phyloP scores from a whole-genome alignment of 176 grass and related monocot genomes.

The Oryza longistaminata region DNA sequence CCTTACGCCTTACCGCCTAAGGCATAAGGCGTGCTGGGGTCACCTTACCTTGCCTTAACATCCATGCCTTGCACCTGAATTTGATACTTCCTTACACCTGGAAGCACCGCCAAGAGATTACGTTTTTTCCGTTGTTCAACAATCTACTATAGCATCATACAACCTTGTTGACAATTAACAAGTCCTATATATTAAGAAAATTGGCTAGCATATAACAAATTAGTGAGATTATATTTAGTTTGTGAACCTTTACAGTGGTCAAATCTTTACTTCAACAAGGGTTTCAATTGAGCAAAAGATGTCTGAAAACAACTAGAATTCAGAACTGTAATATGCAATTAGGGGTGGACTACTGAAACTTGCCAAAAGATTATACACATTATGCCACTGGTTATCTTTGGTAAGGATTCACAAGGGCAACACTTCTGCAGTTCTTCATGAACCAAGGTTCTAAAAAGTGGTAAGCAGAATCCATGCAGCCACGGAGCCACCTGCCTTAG shows the following conservation, averaged over 20 bases:
- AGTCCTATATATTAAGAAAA: neutral
- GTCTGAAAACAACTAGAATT: neutral
- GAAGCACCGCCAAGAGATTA: neutral
- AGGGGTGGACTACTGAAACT: neutral
- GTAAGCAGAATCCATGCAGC: neutral
- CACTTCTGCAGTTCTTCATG: neutral
- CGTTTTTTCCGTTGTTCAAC: neutral
- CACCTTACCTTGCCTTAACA: too few species aligned
- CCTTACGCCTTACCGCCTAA: too few species aligned
- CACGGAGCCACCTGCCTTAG: neutral
- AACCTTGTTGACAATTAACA: neutral
- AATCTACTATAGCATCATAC: neutral
- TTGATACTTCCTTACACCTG: neutral
- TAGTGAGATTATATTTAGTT: neutral
- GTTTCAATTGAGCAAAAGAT: slow-evolving; percentile 1
- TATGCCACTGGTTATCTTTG: neutral
- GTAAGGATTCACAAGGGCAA: neutral
- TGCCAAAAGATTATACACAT: neutral
- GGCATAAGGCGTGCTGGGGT: too few species aligned
- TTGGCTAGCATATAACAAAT: neutral
- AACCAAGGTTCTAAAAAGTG: neutral
- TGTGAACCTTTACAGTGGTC: neutral
- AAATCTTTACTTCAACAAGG: neutral
- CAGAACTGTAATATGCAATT: neutral
- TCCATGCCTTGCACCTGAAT: neutral